phyloP scores from a whole-genome alignment of 176 grass and related monocot genomes.

The Hordeum vulgare region MorexV3_pseudomolecules_assembly NC_058523.1:144783379-144783878 shows the following conservation, averaged over 20 bases:
- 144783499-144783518: constrained; percentile 92
- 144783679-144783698: constrained; percentile 10
- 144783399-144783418: constrained; percentile 80
- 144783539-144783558: constrained; percentile 58
- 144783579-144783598: constrained; percentile 23
- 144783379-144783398: constrained; percentile 16
- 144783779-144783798: constrained; percentile 92
- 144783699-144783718: constrained; percentile 12
- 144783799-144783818: constrained; percentile 94
- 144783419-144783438: constrained; percentile 98
- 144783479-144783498: constrained; percentile 95
- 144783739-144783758: constrained; percentile 23
- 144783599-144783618: not conserved
- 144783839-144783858: constrained; percentile 93
- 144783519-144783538: constrained; percentile 93
- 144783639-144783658: constrained; percentile 3
- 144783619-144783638: not conserved
- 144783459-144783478: constrained; percentile 97
- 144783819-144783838: constrained; percentile 49
- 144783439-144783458: constrained; percentile 89
- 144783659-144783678: not conserved
- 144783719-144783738: not conserved
- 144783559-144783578: constrained; percentile 22
- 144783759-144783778: not conserved
- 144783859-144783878: constrained; percentile 77